Percentiles rank a stretch among this genome's conserved stretches.
Evolutionary conservation across 805 yeast species (phyloP).

Genomic region (Candida pseudoglaebosa): DNA sequence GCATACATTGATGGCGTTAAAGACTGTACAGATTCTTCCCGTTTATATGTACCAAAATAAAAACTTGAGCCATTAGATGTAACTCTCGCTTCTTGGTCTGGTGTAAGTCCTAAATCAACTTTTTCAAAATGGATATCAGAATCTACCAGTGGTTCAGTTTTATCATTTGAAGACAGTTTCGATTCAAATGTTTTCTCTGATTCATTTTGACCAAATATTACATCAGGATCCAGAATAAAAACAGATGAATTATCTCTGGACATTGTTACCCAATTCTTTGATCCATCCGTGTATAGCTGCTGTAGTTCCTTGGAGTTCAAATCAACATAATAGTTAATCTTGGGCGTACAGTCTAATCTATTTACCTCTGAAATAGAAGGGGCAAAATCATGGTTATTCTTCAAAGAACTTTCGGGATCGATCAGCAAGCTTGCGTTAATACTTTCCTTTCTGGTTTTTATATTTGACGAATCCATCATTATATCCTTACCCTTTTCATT

Average conservation of each 20-base stretch:
- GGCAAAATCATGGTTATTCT: too few species aligned
- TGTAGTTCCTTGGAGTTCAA: neutral
- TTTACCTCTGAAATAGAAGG: conserved; percentile 3
- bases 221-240: conserved; percentile 1
- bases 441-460: too few species aligned
- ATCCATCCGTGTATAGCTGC: conserved; percentile 5
- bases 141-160: neutral
- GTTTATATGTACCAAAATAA: neutral
- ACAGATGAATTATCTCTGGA: conserved; percentile 4
- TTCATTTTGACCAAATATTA: neutral
- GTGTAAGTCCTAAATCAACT: conserved; percentile 3
- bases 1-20: conserved; percentile 24
- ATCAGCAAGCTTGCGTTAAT: too few species aligned
- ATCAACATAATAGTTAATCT: neutral
- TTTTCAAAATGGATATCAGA: neutral
- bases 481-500: too few species aligned
- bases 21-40: conserved; percentile 21
- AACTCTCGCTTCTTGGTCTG: neutral
- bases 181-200: neutral
- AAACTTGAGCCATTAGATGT: neutral
- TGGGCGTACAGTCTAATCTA: neutral
- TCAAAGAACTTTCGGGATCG: too few species aligned
- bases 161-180: neutral
- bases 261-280: conserved; percentile 6
- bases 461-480: too few species aligned